Base-by-base conservation (phyloP, 352 stramenopile species). In the Phytopythium cucurbitacearum region DNA sequence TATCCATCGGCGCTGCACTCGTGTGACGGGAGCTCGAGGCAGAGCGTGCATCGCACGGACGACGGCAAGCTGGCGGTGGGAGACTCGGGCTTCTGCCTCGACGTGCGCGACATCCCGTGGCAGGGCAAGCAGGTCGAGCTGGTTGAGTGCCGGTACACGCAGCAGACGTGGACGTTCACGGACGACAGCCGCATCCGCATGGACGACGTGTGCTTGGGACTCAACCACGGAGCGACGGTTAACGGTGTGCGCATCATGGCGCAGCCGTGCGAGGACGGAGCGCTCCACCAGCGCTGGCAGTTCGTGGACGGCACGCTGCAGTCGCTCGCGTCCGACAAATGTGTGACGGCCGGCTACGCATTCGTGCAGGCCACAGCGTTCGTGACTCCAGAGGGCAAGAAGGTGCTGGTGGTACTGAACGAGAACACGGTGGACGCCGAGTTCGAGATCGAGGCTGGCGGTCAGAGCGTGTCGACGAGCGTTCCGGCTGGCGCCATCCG, bases 341-440 rank as follows among this genome's bases (percentile, higher is more conserved):
- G 84, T 15, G 84, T 91, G 49, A 92, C 84, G 12, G 84, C 75
- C 0, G 84, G 84, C 1, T 94, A 91, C 59, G 64, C 79, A 13
- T 89, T 94, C 53, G 66, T 87, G 13, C 84, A 91, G 57, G 67
- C 80, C 0, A 52, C 65, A 35, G 71, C 79, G 0, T 94, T 94
- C 48, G 65, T 85, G 49, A 94, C 81, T 8, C 85, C 85, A 1
- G 59, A 80, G 32, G 69, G 89, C 59, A 76, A 74, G 48, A 90
- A 79, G 50, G 80, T 94, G 36, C 66, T 89, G 48, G 82, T 94
- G 10, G 79, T 92, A 35, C 64, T 94, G 56, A 94, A 94, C 57
- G 81, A 92, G 50, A 92, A 94, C 69, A 87, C 80, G 28, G 81
- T 91, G 52, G 68, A 79, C 15, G 79, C 74, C 0, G 50, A 71